A percentile compares a stretch with the other conserved stretches of the same genome.
Conservation (phyloP, 129 eudicot genomes). For the Flaveria bidentis region DNA sequence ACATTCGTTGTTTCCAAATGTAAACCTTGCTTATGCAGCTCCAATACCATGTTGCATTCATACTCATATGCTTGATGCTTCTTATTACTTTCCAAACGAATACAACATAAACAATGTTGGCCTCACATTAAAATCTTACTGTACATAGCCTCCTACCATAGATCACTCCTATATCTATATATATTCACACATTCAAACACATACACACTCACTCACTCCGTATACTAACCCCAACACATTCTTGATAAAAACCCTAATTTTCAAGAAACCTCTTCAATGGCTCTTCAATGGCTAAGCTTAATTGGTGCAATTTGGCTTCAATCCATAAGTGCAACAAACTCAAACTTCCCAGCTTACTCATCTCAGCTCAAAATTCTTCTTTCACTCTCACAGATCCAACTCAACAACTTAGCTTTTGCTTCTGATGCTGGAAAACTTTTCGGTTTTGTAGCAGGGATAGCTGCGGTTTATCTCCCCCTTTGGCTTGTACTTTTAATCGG, state of each 20-base stretch:
- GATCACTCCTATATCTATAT: constrained; percentile 1
- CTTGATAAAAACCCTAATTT: constrained; percentile 19
- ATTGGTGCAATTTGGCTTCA: constrained; percentile 80
- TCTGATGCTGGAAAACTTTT: constrained; percentile 83
- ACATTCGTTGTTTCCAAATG: too few relatives aligned
- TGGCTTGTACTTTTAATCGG: constrained; percentile 76
- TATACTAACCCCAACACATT: not conserved
- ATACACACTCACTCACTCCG: not conserved
- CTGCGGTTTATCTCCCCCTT: constrained; percentile 63
- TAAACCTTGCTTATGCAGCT: too few relatives aligned
- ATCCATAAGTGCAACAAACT: constrained; percentile 70
- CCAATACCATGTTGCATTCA: too few relatives aligned
- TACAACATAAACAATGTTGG: too few relatives aligned
- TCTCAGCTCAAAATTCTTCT: constrained; percentile 74
- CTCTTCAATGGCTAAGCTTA: constrained; percentile 77
- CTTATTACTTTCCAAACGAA: too few relatives aligned
- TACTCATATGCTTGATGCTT: too few relatives aligned
- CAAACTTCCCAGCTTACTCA: constrained; percentile 83
- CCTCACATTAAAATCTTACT: too few relatives aligned
- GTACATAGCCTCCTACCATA: constrained; percentile 15
- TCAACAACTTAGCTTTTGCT: constrained; percentile 87
- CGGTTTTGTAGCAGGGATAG: constrained; percentile 73
- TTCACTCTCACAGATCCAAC: constrained; percentile 74
- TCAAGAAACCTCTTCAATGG: constrained; percentile 36
- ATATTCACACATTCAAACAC: constrained; percentile 5